Base-by-base conservation (phyloP, 2,329 filamentous ascomycete genomes). In the Chaetomium globosum region DNA sequence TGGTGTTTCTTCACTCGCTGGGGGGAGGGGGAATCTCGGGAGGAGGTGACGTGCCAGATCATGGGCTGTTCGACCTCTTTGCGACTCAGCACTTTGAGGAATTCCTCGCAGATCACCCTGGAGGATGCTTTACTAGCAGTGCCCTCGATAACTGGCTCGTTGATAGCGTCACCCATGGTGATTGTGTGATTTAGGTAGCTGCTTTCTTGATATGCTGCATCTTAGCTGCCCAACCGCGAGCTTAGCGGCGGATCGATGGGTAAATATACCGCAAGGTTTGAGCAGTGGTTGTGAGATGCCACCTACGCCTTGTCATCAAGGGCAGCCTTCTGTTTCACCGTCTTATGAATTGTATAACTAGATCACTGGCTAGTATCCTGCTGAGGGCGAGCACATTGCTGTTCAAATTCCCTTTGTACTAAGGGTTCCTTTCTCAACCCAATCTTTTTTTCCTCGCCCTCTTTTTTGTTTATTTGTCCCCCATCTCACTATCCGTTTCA, bases 51-150 rank as follows among this genome's bases (percentile, higher is more conserved):
- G 2, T 28, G 48, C 59, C 61, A 68, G 23, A 66, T 60, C 23
- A 60, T 52, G 33, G 61, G 57, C 26, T 68, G 64, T 31, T 66
- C 64, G n/a, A 54, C 59, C 16, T 66, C 61, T 2, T 21, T 57
- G 19, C 64, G 62, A 36, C 59, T 48, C 13, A 66, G 59, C 16
- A 67, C 52, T 6, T 66, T 62, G 49, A 68, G 62, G 10, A 68
- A 64, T 26, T 68, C 67, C 13, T 64, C 30, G 51, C 56, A 62
- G 8, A 68, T 66, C 4, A 67, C 54, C 16, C 16, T 9, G 13
- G 59, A 26, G n/a, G 58, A 33, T 16, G 52, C 52, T 13, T 43
- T 23, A 9, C 28, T 4, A 3, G 43, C 1, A 2, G 9, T 52
- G 4, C 9, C 19, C 1, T 36, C 4, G 4, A 3, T 26, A 1